Evolutionary conservation across 192 early-diverging fungal species (phyloP), one percentile per base, ranked within the genome.

Genomic region (Coemansia guatemalensis): DNA sequence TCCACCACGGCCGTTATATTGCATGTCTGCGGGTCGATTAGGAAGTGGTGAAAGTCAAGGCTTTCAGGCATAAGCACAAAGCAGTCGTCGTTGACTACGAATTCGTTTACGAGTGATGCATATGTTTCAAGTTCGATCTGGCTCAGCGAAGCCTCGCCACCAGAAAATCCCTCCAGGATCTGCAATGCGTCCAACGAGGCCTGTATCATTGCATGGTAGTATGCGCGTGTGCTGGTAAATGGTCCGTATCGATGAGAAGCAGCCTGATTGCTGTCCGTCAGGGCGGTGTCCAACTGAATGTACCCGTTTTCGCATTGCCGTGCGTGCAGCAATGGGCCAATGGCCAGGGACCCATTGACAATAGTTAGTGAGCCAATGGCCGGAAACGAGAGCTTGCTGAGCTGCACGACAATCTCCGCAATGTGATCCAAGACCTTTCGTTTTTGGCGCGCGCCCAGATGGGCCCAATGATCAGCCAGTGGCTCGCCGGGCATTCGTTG

Each of bases 21-120:
- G 17, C 53, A 57, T 0, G 66, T 52, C 6, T 30, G 48, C 8
- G 62, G 58, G 22, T 78, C 63, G 5, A 78, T 12, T 0, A 33
- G 17, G 21, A 78, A 78, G 17, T 66, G 69, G 39, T 73, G 69
- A 24, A 62, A 20, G 54, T 78, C 75, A 9, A 78, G 56, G 39
- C 39, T 63, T 41, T 68, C 66, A n/a, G 70, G 75, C 75, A 69
- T 69, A 58, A 78, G 56, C 24, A 62, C 75, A 65, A 73, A 78
- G 47, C 56, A 30, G 12, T 33, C 30, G 26, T 6, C n/a, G 25
- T 59, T 51, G 8, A 14, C 18, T 3, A 48, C 72, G 23, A 74
- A 65, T 25, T 57, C 50, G 18, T 48, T 52, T 0, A 55, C 47
- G 30, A 55, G 27, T 3, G 35, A 17, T 21, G 18, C 11, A 29